Percentiles rank a stretch among this genome's conserved stretches.
Conservation (phyloP, 768 basidiomycete species). For the Xerocomellus chrysenteron region DNA sequence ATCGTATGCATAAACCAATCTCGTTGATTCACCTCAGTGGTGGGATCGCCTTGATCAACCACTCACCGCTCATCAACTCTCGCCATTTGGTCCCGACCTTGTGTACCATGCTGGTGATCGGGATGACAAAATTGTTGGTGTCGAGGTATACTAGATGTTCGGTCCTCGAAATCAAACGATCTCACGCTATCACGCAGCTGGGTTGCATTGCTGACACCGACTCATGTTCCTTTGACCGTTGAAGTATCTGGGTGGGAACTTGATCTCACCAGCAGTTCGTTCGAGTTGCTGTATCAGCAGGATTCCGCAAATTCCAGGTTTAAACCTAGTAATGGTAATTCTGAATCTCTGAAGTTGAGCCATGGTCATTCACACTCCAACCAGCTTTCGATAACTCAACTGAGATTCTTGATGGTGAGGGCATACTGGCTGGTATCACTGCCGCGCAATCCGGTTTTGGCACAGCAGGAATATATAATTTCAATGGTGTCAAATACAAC, state of each 20-base stretch:
- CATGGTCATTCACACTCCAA: neutral
- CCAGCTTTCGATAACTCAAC: slow-evolving; percentile 15
- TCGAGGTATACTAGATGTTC: slow-evolving; percentile 7
- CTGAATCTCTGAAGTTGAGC: neutral
- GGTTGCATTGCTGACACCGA: slow-evolving; percentile 12
- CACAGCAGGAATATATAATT: slow-evolving; percentile 7
- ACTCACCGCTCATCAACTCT: neutral
- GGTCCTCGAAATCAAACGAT: neutral
- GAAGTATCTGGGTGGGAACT: slow-evolving; percentile 4
- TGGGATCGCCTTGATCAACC: slow-evolving; percentile 7
- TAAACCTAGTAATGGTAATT: neutral
- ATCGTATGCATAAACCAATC: slow-evolving; percentile 10
- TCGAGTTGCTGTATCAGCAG: neutral
- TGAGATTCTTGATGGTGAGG: slow-evolving; percentile 4
- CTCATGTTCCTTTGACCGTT: neutral
- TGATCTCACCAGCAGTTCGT: slow-evolving; percentile 3
- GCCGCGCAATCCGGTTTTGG: slow-evolving; percentile 10
- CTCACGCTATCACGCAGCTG: slow-evolving; percentile 7
- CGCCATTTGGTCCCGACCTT: neutral
- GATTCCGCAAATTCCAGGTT: neutral
- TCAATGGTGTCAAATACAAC: slow-evolving; percentile 20
- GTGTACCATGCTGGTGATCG: slow-evolving; percentile 7
- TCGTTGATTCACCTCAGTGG: slow-evolving; percentile 11
- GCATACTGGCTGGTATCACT: slow-evolving; percentile 15
- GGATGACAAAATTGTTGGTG: slow-evolving; percentile 9